Evolutionary conservation across 1,139 yeast species (phyloP), one percentile per base, ranked within the genome.

Genomic region (Pichia sp.): DNA sequence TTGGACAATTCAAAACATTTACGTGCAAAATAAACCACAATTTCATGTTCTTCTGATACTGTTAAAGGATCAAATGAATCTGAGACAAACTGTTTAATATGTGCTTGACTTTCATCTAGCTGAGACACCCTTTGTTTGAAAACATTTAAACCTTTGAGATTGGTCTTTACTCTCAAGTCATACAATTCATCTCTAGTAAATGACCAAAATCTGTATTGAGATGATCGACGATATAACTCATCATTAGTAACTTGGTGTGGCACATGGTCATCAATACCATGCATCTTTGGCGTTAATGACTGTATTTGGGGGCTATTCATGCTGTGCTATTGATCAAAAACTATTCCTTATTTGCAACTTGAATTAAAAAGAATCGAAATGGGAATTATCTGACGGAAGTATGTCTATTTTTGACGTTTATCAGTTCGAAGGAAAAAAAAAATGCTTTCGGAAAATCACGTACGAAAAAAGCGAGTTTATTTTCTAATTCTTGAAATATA

Each of bases 191-290:
- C 77, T 27, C 60, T 58, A 0, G 88, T 79, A 61, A 76, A 88
- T 1, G 97, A 88, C 98, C 98, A 92, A 27, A 78, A 50, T 45
- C 82, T 71, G 60, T 73, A 92, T 65, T 92, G 98, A 0, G 94
- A 75, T 5, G 96, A 85, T 43, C 88, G 74, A 45, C 97, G 73
- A 62, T 86, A 92, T 40, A 92, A 66, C 52, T 90, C 97, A 62
- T 92, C 97, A 52, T 77, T 82, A 2, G 83, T 63, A 5, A 78
- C 64, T 46, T 71, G 62, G 36, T 59, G 42, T 1, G 55, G 50
- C 9, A 40, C 32, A 27, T 37, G 27, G 11, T 45, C 45, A 11
- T 33, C 47, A 16, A 47, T 37, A 5, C 50, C 50, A 28, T 47
- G 48, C 39, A 47, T 32, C 36, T 41, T 33, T 3, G 48, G 48